A percentile compares a stretch with the other conserved stretches of the same genome.
phyloP scores from a whole-genome alignment of 1,284 basidiomycete genomes.

The Cystobasidiaceae sp. region DNA sequence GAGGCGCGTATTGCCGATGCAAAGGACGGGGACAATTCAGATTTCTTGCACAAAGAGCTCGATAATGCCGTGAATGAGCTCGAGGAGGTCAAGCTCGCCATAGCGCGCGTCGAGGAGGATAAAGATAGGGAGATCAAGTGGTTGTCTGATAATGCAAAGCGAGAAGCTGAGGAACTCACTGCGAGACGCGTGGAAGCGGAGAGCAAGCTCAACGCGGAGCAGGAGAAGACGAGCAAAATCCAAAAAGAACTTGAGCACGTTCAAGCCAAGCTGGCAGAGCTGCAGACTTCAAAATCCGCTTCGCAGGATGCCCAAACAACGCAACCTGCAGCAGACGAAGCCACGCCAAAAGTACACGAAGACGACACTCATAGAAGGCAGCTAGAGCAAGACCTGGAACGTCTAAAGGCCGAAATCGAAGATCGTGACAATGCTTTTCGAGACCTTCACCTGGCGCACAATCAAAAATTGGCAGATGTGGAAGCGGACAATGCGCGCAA shows the following conservation, averaged over 20 bases:
- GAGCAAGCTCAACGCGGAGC: conserved; percentile 53
- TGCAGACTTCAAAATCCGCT: too few relatives aligned
- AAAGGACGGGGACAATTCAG: conserved; percentile 47
- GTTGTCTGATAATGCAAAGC: not conserved
- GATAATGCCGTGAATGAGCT: conserved; percentile 52
- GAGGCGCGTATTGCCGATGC: conserved; percentile 56
- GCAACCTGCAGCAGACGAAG: not conserved
- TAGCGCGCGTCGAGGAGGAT: conserved; percentile 45
- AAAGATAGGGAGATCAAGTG: not conserved
- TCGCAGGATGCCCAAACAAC: not conserved
- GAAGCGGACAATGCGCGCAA: conserved; percentile 41
- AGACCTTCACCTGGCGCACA: conserved; percentile 67
- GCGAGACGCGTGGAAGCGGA: conserved; percentile 53
- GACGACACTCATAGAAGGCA: not conserved
- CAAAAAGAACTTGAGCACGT: conserved; percentile 45
- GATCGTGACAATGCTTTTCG: conserved; percentile 61
- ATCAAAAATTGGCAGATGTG: conserved; percentile 20
- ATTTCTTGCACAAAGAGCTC: conserved; percentile 22
- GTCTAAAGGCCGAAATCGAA: not conserved
- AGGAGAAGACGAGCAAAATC: conserved; percentile 45
- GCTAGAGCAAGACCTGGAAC: not conserved
- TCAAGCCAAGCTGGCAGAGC: too few relatives aligned
- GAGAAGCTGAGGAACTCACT: conserved; percentile 8
- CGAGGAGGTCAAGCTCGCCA: conserved; percentile 54
- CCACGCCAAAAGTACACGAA: too few relatives aligned